Evolutionary conservation across 805 yeast species (phyloP).

Genomic region (Isabelozyma rhagii): DNA sequence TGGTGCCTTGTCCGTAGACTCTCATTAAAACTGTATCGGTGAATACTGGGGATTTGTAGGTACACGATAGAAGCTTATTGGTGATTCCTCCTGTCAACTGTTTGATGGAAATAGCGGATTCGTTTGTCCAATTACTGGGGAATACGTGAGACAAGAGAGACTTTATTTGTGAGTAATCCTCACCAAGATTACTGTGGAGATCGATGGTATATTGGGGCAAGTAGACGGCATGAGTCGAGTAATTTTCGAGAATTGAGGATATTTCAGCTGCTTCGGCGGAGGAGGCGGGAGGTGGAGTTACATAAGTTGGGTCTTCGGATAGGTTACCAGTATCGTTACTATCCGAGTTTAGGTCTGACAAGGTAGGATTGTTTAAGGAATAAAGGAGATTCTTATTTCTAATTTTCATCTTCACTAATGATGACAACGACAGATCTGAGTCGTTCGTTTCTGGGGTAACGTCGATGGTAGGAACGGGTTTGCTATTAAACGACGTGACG

Average conservation of each 20-base stretch:
- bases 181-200: conserved; percentile 32
- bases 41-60: conserved; percentile 17
- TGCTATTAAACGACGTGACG: conserved; percentile 13
- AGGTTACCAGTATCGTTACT: neutral
- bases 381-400: conserved; percentile 30
- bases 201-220: conserved; percentile 43
- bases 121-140: conserved; percentile 37
- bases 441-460: neutral
- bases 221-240: conserved; percentile 48
- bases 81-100: conserved; percentile 64
- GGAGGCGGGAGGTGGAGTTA: neutral
- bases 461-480: conserved; percentile 1
- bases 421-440: neutral
- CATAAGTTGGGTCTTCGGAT: conserved; percentile 5
- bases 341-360: conserved; percentile 30
- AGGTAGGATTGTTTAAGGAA: conserved; percentile 34
- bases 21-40: conserved; percentile 52
- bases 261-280: conserved; percentile 1
- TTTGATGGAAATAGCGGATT: conserved; percentile 29
- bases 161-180: conserved; percentile 35
- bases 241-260: conserved; percentile 12
- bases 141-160: conserved; percentile 41
- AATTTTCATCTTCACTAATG: conserved; percentile 1
- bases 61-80: conserved; percentile 54
- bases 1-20: conserved; percentile 74